phyloP scores from a whole-genome alignment of 345 rosid genomes.

The Arabis hirsuta region DNA sequence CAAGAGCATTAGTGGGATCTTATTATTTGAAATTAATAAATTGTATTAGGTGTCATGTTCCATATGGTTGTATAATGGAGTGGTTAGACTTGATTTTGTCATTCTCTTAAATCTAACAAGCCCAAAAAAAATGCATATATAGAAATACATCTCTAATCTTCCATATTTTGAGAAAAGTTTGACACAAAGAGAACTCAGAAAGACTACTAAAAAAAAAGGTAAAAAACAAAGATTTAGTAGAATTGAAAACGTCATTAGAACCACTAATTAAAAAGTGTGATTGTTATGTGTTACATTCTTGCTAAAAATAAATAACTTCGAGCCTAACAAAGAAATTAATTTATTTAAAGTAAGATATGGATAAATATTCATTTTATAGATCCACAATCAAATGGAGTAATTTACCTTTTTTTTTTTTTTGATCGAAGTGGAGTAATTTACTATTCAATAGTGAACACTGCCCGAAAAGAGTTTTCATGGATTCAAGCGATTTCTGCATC shows the following conservation, averaged over 20 bases:
- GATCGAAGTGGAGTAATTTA: neutral
- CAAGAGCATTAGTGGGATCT: conserved; percentile 27
- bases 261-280: neutral
- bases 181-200: neutral
- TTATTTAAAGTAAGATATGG: no score
- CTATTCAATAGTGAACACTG: conserved; percentile 3
- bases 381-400: neutral
- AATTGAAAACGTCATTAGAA: conserved; percentile 7
- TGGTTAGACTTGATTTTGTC: conserved; percentile 35
- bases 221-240: conserved; percentile 1
- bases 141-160: neutral
- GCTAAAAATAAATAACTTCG: neutral
- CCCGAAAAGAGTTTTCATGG: conserved; percentile 1
- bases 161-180: neutral
- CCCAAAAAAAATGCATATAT: conserved; percentile 8
- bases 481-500: conserved; percentile 21
- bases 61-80: conserved; percentile 43
- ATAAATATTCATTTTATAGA: no score
- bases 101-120: conserved; percentile 28
- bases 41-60: conserved; percentile 31
- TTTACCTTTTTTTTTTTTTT: no score
- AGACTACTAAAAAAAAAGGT: neutral
- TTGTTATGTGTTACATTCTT: neutral
- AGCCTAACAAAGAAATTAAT: no score
- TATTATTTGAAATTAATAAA: conserved; percentile 22